phyloP scores from a whole-genome alignment of 441 rosid species.

The Biscutella auriculata region DNA sequence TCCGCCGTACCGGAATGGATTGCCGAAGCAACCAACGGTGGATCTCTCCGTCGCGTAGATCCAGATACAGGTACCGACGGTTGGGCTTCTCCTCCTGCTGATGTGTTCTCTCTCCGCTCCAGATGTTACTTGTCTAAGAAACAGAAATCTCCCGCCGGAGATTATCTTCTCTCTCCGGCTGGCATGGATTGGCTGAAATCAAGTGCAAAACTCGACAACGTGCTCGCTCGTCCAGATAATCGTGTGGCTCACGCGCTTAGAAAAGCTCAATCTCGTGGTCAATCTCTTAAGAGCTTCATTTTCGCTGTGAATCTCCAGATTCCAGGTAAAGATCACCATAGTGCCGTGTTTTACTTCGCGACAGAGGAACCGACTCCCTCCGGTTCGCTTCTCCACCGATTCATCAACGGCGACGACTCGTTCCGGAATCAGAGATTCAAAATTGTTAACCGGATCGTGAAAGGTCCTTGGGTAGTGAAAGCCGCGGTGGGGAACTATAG shows the following conservation, averaged over 20 bases:
- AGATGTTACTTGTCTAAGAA: conserved; percentile 37
- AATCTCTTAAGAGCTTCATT: conserved; percentile 54
- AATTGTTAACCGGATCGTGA: conserved; percentile 75
- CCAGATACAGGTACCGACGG: conserved; percentile 62
- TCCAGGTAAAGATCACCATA: conserved; percentile 76
- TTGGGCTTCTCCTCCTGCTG: conserved; percentile 86
- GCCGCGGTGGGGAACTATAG: conserved; percentile 62
- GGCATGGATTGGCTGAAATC: conserved; percentile 90
- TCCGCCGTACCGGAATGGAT: conserved; percentile 41
- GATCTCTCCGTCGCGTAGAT: conserved; percentile 68
- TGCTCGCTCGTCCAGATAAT: conserved; percentile 67
- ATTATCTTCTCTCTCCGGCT: conserved; percentile 64
- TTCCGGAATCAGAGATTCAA: conserved; percentile 79
- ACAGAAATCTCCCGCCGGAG: conserved; percentile 60
- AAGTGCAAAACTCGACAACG: conserved; percentile 48
- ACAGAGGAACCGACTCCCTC: conserved; percentile 54
- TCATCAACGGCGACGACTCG: conserved; percentile 62
- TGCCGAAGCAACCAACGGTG: conserved; percentile 49
- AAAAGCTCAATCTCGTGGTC: conserved; percentile 42
- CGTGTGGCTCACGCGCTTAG: conserved; percentile 57
- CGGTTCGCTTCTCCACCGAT: conserved; percentile 53
- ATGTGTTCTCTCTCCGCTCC: conserved; percentile 65
- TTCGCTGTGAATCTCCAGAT: conserved; percentile 83
- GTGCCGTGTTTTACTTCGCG: conserved; percentile 76
- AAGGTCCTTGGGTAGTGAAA: conserved; percentile 86